Base-by-base conservation (phyloP, 1,284 basidiomycete species). In the Apiotrichum gracile region DNA sequence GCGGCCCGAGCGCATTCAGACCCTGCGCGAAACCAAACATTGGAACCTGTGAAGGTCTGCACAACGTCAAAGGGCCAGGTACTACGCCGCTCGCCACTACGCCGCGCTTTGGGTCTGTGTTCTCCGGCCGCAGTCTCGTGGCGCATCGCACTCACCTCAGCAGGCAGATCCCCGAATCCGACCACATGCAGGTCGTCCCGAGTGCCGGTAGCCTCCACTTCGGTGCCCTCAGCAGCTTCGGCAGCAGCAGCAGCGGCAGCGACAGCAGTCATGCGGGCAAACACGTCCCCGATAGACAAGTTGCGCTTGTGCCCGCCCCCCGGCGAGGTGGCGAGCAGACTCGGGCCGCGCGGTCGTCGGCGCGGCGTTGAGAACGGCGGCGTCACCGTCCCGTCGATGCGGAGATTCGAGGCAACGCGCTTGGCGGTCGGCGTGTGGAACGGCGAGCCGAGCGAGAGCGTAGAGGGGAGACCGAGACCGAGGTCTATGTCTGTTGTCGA, bases 81-180 rank as follows among this genome's bases (percentile, higher is more conserved):
- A n/a, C n/a, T n/a, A 26, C 21, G 31, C 31, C 31, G 31, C 31
- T 14, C 31, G 31, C 27, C 27, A 13, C 31, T 14, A 31, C n/a
- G n/a, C n/a, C n/a, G n/a, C n/a, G n/a, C n/a, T n/a, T n/a, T n/a
- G n/a, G n/a, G n/a, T n/a, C n/a, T n/a, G n/a, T n/a, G n/a, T n/a
- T n/a, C n/a, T n/a, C n/a, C n/a, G n/a, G n/a, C n/a, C n/a, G n/a
- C n/a, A n/a, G n/a, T n/a, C n/a, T n/a, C n/a, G n/a, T n/a, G n/a
- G n/a, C n/a, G n/a, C n/a, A n/a, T n/a, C n/a, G 29, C n/a, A 42
- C 47, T 49, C 22, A 67, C 65, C 52, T 67, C 65, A 17, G 55
- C 34, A 3, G 65, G 62, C 13, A 67, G 57, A 45, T 62, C 58
- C 10, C 43, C 50, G 19, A 65, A 48, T 25, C 56, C 51, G 10